Conservation (phyloP, 305 asterid species). For the Solanum hybrid region DNA sequence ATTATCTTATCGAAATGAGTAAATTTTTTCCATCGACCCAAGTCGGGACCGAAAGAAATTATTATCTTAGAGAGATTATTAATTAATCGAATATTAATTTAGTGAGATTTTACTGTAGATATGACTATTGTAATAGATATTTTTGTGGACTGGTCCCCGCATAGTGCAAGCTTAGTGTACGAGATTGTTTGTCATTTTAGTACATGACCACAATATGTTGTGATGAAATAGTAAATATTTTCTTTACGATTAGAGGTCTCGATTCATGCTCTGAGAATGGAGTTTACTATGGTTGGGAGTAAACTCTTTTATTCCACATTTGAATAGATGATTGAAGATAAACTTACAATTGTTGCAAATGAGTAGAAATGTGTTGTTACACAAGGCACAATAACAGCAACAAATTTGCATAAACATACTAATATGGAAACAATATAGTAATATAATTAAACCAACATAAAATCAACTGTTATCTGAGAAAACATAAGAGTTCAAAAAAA, state of each 20-base stretch:
- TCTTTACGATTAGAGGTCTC: neutral
- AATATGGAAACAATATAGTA: neutral
- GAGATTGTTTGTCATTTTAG: neutral
- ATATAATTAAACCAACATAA: neutral
- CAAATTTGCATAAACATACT: neutral
- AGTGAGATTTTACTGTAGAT: too few relatives aligned
- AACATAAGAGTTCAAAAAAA: neutral
- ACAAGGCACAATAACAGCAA: neutral
- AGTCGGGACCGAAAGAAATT: too few relatives aligned
- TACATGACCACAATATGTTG: neutral
- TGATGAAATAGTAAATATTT: too few relatives aligned
- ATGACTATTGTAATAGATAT: too few relatives aligned
- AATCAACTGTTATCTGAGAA: neutral
- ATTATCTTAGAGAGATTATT: too few relatives aligned
- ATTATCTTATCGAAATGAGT: too few relatives aligned
- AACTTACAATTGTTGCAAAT: neutral
- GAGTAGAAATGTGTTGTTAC: neutral
- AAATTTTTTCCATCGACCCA: too few relatives aligned
- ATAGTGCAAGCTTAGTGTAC: neutral
- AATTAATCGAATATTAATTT: too few relatives aligned
- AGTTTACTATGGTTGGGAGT: neutral
- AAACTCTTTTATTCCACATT: neutral
- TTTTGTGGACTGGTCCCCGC: rapidly evolving
- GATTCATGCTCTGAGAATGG: neutral
- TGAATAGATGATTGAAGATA: neutral